phyloP scores from a whole-genome alignment of 1,284 basidiomycete species.

The Melampsora americana region DNA sequence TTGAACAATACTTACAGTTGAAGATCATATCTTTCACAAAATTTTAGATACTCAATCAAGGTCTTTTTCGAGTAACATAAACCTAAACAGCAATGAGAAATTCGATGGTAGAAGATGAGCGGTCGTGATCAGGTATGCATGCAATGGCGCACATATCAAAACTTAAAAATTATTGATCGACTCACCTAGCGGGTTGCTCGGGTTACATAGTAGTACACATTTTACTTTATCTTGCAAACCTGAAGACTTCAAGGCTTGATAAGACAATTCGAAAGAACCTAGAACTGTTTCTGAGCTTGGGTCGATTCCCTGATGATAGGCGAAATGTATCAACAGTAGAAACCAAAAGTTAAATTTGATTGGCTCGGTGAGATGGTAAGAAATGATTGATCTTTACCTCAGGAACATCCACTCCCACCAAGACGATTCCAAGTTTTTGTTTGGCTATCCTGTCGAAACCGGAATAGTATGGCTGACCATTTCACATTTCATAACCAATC shows the following conservation, averaged over 20 bases:
- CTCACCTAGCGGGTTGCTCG: conserved; percentile 33
- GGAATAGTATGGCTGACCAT: conserved; percentile 28
- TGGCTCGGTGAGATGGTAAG: neutral
- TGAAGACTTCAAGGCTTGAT: neutral
- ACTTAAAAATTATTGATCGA: neutral
- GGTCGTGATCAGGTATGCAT: neutral
- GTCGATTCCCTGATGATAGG: neutral
- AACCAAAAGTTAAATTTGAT: neutral
- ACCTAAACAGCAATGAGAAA: neutral
- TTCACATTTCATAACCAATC: neutral
- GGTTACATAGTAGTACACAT: conserved; percentile 32
- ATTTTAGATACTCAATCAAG: conserved; percentile 4
- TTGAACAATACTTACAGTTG: conserved; percentile 17
- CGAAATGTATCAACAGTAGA: neutral
- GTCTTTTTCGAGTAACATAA: conserved; percentile 15
- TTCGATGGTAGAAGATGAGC: neutral
- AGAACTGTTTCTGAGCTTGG: conserved; percentile 12
- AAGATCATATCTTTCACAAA: conserved; percentile 32
- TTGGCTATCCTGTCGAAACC: conserved; percentile 21
- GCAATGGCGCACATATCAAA: neutral
- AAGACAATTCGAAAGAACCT: neutral
- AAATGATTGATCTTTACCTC: conserved; percentile 10
- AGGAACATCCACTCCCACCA: conserved; percentile 16
- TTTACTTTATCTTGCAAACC: neutral
- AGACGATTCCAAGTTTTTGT: conserved; percentile 13